Evolutionary conservation across 208 protist species (phyloP).

Genomic region (Trypanosoma cruzi): DNA sequence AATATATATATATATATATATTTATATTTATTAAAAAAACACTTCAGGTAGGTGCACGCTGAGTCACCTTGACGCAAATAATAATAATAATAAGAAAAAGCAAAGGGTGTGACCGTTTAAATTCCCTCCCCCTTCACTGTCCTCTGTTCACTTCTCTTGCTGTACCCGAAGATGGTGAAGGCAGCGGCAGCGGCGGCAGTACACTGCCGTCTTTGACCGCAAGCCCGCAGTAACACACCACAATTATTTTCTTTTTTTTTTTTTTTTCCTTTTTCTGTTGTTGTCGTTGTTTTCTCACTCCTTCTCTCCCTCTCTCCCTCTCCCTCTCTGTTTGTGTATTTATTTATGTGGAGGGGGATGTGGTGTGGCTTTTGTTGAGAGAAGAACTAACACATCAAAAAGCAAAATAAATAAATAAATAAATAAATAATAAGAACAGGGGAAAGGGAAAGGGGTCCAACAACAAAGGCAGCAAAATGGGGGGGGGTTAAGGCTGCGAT

Average conservation of each 20-base stretch:
- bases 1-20: conserved; percentile 22
- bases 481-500: too few species aligned
- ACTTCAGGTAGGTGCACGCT: too few species aligned
- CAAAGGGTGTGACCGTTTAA: not conserved
- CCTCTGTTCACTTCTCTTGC: not conserved
- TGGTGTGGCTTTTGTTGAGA: not conserved
- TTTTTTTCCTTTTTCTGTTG: not conserved
- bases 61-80: too few species aligned
- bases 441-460: not conserved
- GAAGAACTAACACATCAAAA: conserved; percentile 6
- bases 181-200: not conserved
- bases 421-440: too few species aligned
- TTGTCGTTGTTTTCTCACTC: too few species aligned
- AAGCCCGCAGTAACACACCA: not conserved
- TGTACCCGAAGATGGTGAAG: not conserved
- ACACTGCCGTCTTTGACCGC: not conserved
- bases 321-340: not conserved
- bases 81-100: not conserved
- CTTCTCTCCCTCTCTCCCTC: too few species aligned
- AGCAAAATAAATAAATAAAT: not conserved
- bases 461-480: too few species aligned
- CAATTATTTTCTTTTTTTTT: not conserved
- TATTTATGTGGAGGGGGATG: not conserved
- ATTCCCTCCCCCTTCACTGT: not conserved
- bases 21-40: conserved; percentile 20